Evolutionary conservation across 2,329 filamentous ascomycete genomes (phyloP).

Genomic region (Epichloe hybrida): DNA sequence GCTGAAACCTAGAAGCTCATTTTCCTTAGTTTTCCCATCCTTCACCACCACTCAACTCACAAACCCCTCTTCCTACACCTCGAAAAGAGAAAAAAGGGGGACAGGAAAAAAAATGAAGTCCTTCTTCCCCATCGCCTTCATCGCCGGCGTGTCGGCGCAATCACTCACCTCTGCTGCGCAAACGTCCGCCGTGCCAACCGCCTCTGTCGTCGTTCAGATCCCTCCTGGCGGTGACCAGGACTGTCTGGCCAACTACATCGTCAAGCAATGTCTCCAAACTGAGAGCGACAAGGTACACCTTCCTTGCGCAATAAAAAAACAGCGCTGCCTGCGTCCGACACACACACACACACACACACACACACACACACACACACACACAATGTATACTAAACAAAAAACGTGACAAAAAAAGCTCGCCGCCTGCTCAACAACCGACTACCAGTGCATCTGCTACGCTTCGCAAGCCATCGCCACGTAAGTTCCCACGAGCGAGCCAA

Average conservation of each 20-base stretch:
- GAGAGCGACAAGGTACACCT: constrained; percentile 24
- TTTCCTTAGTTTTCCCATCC: too few species aligned
- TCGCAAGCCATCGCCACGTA: constrained; percentile 33
- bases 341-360: too few species aligned
- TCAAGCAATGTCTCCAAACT: constrained; percentile 28
- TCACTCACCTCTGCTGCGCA: not conserved
- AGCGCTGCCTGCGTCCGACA: too few species aligned
- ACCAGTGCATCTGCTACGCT: constrained; percentile 32
- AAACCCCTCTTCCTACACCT: too few species aligned
- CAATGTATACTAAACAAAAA: too few species aligned
- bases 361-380: too few species aligned
- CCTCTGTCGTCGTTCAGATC: not conserved
- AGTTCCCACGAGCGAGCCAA: constrained; percentile 11
- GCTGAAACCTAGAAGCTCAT: too few species aligned
- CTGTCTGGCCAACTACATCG: constrained; percentile 34
- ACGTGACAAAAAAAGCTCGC: constrained; percentile 11
- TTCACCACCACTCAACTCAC: too few species aligned
- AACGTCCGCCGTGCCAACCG: not conserved
- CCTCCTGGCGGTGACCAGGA: constrained; percentile 6
- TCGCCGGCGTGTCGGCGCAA: constrained; percentile 21
- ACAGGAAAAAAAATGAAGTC: constrained; percentile 28
- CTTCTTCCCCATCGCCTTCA: constrained; percentile 25
- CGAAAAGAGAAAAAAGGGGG: too few species aligned
- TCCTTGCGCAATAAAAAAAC: not conserved
- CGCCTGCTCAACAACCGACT: constrained; percentile 27